phyloP scores from a whole-genome alignment of 306 rosid genomes.

The Vigna unguiculata region DNA sequence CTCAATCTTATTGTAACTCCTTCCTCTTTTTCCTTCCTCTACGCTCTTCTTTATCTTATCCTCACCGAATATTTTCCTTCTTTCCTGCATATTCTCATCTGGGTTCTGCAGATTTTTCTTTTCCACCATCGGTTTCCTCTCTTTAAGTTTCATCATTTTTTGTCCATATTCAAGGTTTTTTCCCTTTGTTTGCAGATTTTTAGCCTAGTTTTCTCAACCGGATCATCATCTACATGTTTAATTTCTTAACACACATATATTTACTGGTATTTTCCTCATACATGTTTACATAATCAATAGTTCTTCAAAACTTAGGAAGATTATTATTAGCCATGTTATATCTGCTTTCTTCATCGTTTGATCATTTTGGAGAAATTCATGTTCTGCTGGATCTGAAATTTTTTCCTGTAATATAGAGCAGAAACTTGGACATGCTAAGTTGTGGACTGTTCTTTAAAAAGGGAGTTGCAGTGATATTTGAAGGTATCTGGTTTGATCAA shows the following conservation, averaged over 20 bases:
- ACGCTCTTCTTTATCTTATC: conserved; percentile 25
- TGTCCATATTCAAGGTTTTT: conserved; percentile 30
- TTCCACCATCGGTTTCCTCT: conserved; percentile 35
- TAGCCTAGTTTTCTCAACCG: conserved; percentile 38
- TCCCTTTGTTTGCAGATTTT: background rate
- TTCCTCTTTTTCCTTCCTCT: conserved; percentile 52
- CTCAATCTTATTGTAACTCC: conserved; percentile 52
- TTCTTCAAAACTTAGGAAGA: conserved; percentile 1
- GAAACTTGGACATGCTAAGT: conserved; percentile 50
- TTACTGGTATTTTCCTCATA: conserved; percentile 3
- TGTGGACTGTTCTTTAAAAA: conserved; percentile 45
- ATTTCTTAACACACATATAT: conserved; percentile 11
- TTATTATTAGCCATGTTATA: conserved; percentile 22
- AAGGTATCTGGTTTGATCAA: conserved; percentile 39
- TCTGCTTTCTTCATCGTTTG: conserved; percentile 24
- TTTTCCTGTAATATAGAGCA: conserved; percentile 31
- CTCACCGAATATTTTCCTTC: conserved; percentile 18
- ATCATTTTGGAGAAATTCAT: conserved; percentile 20
- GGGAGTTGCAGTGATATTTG: conserved; percentile 11
- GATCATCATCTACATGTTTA: conserved; percentile 24
- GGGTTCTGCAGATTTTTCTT: conserved; percentile 40
- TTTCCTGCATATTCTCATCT: conserved; percentile 50
- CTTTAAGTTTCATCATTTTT: conserved; percentile 24
- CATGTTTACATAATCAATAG: too few relatives aligned
- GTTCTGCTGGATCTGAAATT: conserved; percentile 24